Conservation (phyloP, 345 rosid genomes). For the Cardamine resedifolia region DNA sequence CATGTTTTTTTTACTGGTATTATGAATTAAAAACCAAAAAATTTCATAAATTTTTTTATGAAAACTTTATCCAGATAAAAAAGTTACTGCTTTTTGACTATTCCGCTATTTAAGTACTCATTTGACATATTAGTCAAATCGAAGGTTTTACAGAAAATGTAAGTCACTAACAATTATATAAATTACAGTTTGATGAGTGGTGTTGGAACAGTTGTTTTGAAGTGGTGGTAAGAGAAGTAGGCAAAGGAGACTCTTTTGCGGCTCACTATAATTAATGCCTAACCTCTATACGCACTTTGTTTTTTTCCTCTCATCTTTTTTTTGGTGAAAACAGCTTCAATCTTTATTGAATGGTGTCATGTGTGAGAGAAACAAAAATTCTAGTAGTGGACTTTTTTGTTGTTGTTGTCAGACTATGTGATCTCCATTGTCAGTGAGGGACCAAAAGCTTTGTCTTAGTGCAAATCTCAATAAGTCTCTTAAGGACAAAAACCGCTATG, state of each 20-base stretch:
- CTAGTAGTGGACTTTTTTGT: constrained; percentile 30
- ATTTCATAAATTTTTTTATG: background rate
- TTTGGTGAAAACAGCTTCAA: constrained; percentile 22
- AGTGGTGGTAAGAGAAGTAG: constrained; percentile 22
- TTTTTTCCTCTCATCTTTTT: constrained; percentile 4
- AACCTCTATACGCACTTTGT: constrained; percentile 23
- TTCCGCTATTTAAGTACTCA: background rate
- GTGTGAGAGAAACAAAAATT: constrained; percentile 28
- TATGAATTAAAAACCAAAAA: background rate
- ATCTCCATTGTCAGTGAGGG: constrained; percentile 40
- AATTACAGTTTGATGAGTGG: background rate
- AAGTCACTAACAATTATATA: background rate
- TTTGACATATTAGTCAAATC: background rate
- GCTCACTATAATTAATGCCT: constrained; percentile 32
- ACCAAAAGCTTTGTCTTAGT: constrained; percentile 21
- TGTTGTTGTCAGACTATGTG: constrained; percentile 35
- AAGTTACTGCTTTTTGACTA: background rate
- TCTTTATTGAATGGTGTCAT: constrained; percentile 5
- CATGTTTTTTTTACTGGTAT: background rate
- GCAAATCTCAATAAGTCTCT: background rate
- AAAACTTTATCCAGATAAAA: background rate
- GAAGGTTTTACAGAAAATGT: background rate
- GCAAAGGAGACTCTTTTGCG: constrained; percentile 15
- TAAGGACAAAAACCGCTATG: background rate
- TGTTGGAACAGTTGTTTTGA: background rate